Conservation (phyloP, 768 basidiomycete species). For the Tricholoma flavovirens region DNA sequence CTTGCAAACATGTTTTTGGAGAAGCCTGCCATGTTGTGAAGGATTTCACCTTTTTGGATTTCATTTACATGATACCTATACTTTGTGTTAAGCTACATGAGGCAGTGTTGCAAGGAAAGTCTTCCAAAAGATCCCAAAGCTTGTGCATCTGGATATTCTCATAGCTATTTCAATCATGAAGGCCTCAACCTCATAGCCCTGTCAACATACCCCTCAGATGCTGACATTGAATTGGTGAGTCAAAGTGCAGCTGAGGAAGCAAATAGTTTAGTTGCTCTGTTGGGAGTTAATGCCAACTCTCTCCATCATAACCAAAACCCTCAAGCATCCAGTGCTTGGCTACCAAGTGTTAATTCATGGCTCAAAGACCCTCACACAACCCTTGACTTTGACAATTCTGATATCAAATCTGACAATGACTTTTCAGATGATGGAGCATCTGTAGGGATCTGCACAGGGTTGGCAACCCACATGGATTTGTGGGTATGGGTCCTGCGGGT, state of each 20-base stretch:
- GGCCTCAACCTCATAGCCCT: constrained; percentile 18
- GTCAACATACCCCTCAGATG: constrained; percentile 16
- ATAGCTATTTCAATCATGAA: constrained; percentile 21
- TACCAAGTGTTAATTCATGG: no score
- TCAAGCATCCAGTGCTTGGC: no score
- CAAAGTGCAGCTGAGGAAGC: constrained; percentile 12
- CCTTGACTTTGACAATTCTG: no score
- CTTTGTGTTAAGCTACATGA: constrained; percentile 18
- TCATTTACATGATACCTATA: constrained; percentile 24
- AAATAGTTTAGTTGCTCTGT: constrained; percentile 12
- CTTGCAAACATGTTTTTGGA: no score
- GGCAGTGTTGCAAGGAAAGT: constrained; percentile 9
- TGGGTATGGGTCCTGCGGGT: no score
- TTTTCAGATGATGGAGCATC: no score
- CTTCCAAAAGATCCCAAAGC: constrained; percentile 13
- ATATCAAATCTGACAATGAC: no score
- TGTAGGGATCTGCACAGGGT: no score
- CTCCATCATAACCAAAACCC: no score
- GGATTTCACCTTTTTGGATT: constrained; percentile 35
- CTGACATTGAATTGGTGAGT: constrained; percentile 7
- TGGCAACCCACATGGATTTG: no score
- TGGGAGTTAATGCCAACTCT: no score
- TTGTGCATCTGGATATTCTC: constrained; percentile 18
- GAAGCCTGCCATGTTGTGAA: constrained; percentile 23
- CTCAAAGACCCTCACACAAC: no score